These are phyloP conservation scores for Candida buenavistaensis DNA, from an alignment of 1,139 yeast species.

Conservation along the genomic window DNA sequence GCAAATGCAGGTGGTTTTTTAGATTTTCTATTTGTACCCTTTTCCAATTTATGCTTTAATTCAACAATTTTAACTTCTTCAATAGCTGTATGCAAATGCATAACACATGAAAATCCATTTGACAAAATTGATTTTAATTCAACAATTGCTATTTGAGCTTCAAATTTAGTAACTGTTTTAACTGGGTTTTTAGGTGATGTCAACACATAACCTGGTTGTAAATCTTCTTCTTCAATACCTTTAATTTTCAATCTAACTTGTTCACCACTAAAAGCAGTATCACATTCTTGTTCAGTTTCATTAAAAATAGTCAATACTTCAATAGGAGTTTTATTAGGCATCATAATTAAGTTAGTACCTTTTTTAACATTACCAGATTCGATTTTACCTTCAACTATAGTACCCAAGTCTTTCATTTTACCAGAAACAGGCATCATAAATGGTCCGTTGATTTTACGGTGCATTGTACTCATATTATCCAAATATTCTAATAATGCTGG, in stretches of 20 bases:
- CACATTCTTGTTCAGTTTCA: conserved; percentile 95
- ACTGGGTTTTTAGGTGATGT: conserved; percentile 87
- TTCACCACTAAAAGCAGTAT: conserved; percentile 90
- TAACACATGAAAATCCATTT: conserved; percentile 94
- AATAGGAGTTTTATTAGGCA: conserved; percentile 86
- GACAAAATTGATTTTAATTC: conserved; percentile 93
- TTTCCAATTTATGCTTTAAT: conserved; percentile 89
- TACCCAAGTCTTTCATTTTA: conserved; percentile 95
- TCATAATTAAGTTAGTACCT: conserved; percentile 70
- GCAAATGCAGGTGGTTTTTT: conserved; percentile 98
- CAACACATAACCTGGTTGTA: conserved; percentile 86
- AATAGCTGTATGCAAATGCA: conserved; percentile 98
- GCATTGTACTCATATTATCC: conserved; percentile 76
- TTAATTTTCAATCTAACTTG: conserved; percentile 91
- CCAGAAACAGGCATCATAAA: conserved; percentile 96
- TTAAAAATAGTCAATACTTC: conserved; percentile 87
- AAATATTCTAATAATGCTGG: conserved; percentile 89
- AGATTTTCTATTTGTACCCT: conserved; percentile 94
- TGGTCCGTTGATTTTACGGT: conserved; percentile 90
- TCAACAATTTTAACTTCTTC: conserved; percentile 87
- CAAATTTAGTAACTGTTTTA: conserved; percentile 84
- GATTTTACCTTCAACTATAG: conserved; percentile 95
- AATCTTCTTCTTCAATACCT: conserved; percentile 97
- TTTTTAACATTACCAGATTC: conserved; percentile 93
- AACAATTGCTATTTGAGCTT: conserved; percentile 96